Evolutionary conservation across 257 asterid species (phyloP), one percentile per base, ranked within the genome.

Genomic region (Ligustrum vulgare): DNA sequence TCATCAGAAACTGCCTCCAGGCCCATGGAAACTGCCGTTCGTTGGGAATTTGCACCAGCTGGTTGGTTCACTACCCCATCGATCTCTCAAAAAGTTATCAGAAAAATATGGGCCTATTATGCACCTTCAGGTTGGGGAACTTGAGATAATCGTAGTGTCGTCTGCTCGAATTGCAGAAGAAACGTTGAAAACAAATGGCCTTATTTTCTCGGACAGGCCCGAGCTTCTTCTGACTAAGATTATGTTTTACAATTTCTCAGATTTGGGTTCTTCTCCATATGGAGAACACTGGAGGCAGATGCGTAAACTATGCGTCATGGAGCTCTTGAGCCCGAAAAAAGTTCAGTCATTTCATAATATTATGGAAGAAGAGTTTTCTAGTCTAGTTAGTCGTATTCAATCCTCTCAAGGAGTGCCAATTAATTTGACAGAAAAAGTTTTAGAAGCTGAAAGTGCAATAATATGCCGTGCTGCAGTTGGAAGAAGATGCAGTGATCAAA

Each of bases 141-240:
- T 75, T 8, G 20, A 64, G 2, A 34, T 64, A 0, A 22, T 75
- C 6, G 56, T 75, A 0, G 65, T 75, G 12, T 66, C 78, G 2
- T 75, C 78, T 1, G 18, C 73, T 10, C 23, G 28, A 22, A 8
- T 75, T 31, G 67, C 78, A n/a, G 51, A 66, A 33, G 64, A 47
- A 23, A 18, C 49, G 1, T 3, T 82, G 22, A 69, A 69, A 72
- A 72, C 86, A 3, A 83, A 72, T 39, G 81, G 80, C 64, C 62
- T 70, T 32, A 34, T 18, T 15, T 83, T 83, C 69, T 76, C 84
- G 0, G 54, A 65, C 4, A 64, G 87, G 56, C 80, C 80, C 3
- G 18, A 62, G 3, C 11, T 7, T 15, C 69, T 66, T 8, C 9
- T 69, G 0, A 31, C 39, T 2, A 33, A 31, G 67, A 8, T 65